Evolutionary conservation across 495 filamentous ascomycete genomes (phyloP), one percentile per base, ranked within the genome.

Genomic region (Podospora comata): DNA sequence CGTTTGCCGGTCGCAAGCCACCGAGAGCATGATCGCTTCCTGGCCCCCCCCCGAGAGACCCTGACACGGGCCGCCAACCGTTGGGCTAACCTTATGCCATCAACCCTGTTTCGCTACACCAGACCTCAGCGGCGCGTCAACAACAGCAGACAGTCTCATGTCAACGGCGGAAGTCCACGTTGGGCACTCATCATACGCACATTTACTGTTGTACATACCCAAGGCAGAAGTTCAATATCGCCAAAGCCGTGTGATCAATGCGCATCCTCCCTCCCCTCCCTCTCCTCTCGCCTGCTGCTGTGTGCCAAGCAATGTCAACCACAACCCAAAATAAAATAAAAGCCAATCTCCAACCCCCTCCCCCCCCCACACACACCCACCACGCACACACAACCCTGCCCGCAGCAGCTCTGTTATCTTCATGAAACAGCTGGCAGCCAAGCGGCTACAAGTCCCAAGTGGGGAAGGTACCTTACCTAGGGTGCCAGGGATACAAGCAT

Each of bases 271-370:
- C 20, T 20, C 20, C 20, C 20, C 20, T 20, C 20, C 20, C 20
- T 23, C 20, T 23, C 20, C 20, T 23, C 23, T 23, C 23, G 30
- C 7, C 30, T 32, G 30, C 30, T 32, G 30, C 7, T 32, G 54
- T 56, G 1, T 58, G 55, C 55, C 55, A 58, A 58, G 55, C 55
- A 23, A 23, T 58, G 55, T n/a, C 55, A 58, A 58, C 39, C 39
- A 48, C 39, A 58, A 26, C 55, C 55, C 55, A 58, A 58, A 26
- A 58, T 20, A 4, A 20, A 7, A 26, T 5, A 58, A 26, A 19
- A 58, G 55, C 55, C n/a, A 58, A 58, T 20, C 55, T 58, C 55
- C 55, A 58, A n/a, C n/a, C n/a, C n/a, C n/a, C n/a, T n/a, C n/a
- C n/a, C n/a, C n/a, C n/a, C 19, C 55, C 55, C 55, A 4, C 55